Percentiles rank a stretch among this genome's conserved stretches.
Conservation (phyloP, 2,329 filamentous ascomycete species). For the Neoarthrinium moseri region DNA sequence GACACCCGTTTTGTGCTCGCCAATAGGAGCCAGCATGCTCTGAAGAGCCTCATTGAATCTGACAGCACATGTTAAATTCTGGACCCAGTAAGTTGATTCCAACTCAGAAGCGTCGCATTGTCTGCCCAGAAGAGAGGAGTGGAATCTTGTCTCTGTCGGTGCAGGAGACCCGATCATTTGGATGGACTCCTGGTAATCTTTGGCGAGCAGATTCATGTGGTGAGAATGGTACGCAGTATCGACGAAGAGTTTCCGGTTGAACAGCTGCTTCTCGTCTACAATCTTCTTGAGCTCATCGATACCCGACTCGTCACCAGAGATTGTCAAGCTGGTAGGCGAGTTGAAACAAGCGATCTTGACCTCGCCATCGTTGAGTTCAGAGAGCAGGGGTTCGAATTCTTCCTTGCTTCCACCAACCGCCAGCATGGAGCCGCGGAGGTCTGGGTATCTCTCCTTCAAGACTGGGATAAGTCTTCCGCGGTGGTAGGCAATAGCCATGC, state of each 20-base stretch:
- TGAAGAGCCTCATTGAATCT: slow-evolving; percentile 37
- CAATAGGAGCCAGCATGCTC: slow-evolving; percentile 35
- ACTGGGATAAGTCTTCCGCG: slow-evolving; percentile 42
- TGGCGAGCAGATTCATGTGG: slow-evolving; percentile 50
- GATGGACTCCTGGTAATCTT: slow-evolving; percentile 41
- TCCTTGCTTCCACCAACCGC: slow-evolving; percentile 48
- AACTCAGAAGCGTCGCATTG: slow-evolving; percentile 36
- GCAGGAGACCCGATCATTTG: slow-evolving; percentile 27
- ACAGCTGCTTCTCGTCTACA: slow-evolving; percentile 40
- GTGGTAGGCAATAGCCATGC: slow-evolving; percentile 49
- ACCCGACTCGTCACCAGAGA: slow-evolving; percentile 46
- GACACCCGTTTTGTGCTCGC: slow-evolving; percentile 35
- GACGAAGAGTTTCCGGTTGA: slow-evolving; percentile 47
- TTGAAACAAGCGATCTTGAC: slow-evolving; percentile 48
- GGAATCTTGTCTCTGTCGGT: slow-evolving; percentile 37
- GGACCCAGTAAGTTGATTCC: slow-evolving; percentile 43
- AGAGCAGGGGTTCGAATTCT: slow-evolving; percentile 38
- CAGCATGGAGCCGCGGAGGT: slow-evolving; percentile 51
- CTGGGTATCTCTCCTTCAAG: slow-evolving; percentile 37
- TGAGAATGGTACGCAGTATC: slow-evolving; percentile 54
- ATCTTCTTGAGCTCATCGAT: slow-evolving; percentile 40
- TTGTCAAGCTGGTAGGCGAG: slow-evolving; percentile 48
- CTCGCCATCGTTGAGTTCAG: slow-evolving; percentile 29
- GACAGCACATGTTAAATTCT: slow-evolving; percentile 37
- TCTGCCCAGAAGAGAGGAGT: slow-evolving; percentile 44